These are phyloP conservation scores for Microsporum audouinii DNA, from an alignment of 2,329 filamentous ascomycete species.

Conservation along the genomic window DNA sequence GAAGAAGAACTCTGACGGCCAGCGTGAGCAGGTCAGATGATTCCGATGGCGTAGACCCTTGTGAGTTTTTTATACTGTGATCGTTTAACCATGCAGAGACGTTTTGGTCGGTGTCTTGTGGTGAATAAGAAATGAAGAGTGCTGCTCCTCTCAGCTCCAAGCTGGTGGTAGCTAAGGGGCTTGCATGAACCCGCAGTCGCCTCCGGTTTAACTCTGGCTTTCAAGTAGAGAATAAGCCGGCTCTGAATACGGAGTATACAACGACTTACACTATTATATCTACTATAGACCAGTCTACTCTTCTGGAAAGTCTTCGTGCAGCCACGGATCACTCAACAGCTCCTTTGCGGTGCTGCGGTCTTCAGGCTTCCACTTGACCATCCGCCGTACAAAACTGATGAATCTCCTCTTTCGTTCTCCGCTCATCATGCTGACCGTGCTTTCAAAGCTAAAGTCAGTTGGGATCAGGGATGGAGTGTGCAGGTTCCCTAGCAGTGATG, in stretches of 20 bases:
- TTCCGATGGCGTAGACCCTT: not conserved
- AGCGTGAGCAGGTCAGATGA: not conserved
- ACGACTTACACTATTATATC: no score
- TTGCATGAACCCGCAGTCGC: no score
- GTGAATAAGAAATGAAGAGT: no score
- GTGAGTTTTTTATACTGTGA: no score
- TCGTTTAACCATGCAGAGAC: no score
- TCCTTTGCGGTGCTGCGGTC: slow-evolving; percentile 25
- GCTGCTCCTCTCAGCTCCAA: no score
- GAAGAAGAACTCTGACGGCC: not conserved
- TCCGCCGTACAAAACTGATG: slow-evolving; percentile 21
- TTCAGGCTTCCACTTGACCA: slow-evolving; percentile 27
- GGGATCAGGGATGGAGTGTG: slow-evolving; percentile 11
- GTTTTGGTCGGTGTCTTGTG: no score
- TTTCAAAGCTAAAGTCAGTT: slow-evolving; percentile 8
- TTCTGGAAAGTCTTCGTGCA: slow-evolving; percentile 7
- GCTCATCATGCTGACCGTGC: slow-evolving; percentile 13
- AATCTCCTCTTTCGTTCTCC: slow-evolving; percentile 25
- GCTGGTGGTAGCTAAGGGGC: no score
- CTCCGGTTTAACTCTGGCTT: no score
- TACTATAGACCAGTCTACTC: not conserved
- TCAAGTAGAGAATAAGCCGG: no score
- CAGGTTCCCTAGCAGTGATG: slow-evolving; percentile 17
- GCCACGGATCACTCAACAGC: slow-evolving; percentile 22
- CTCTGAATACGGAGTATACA: no score